Base-by-base conservation (phyloP, 768 basidiomycete genomes). In the Sarcodon sp. region DNA sequence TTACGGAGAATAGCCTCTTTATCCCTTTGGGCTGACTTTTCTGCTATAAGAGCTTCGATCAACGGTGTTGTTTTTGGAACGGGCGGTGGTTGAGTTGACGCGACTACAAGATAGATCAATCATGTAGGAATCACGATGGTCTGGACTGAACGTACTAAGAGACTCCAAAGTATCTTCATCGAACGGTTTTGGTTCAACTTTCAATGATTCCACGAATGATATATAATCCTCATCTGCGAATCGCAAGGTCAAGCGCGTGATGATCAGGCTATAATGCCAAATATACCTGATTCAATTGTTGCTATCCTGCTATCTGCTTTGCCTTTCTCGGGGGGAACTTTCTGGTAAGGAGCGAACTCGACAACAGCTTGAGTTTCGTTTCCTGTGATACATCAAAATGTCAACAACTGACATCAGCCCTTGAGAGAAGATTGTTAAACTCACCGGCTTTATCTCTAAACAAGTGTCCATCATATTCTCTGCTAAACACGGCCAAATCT, bases 311-410 rank as follows among this genome's bases (percentile, higher is more conserved):
- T 75, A 57, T 99, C 94, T 0, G 62, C 61, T 65, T 94, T 97
- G 65, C 80, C 80, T 63, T 84, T 79, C 51, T 73, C 71, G 0
- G 73, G 59, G 0, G 92, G 88, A 9, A 84, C 64, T 59, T 91
- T 96, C 62, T 91, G 92, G 53, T 84, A 88, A 4, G 92, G 90
- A 0, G 96, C 87, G 58, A 87, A 97, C 64, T 99, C 94, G 6
- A 99, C 91, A 4, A 96, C 70, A 1, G 88, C 92, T 44, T 83
- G 73, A 2, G 80, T 87, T 60, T 94, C 89, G 56, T 83, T 84
- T 12, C 94, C 94, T 94, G 54, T 9, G 16, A n/a, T 3, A 13
- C 16, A 27, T 41, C 39, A 41, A 27, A 16, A 41, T 13, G 2
- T 15, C 1, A 7, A 16, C 41, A 41, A 45, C 16, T 16, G n/a